Percentiles rank a stretch among this genome's conserved stretches.
phyloP scores from a whole-genome alignment of 768 basidiomycete genomes.

The Lentinula detonsa region DNA sequence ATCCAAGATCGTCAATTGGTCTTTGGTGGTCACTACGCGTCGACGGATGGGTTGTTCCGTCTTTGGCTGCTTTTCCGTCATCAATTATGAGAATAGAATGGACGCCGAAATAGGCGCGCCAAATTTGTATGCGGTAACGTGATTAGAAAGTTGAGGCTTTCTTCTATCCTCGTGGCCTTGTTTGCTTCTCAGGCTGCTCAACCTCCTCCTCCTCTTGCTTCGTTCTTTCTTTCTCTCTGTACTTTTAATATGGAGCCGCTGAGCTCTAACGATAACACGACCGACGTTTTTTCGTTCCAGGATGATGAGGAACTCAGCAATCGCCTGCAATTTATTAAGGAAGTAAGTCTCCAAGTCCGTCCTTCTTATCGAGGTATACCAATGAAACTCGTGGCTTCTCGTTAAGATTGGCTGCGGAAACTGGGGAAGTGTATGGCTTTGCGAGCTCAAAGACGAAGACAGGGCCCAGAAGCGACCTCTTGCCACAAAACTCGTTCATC shows the following conservation, averaged over 20 bases:
- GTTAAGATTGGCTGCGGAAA: conserved; percentile 82
- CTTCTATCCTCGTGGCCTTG: not conserved
- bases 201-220: conserved; percentile 14
- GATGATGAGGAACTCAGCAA: conserved; percentile 41
- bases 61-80: not conserved
- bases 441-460: conserved; percentile 43
- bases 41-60: too few species aligned
- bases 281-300: conserved; percentile 46
- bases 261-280: not conserved
- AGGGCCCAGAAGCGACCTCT: conserved; percentile 33
- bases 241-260: conserved; percentile 6
- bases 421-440: conserved; percentile 90
- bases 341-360: conserved; percentile 35
- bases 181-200: not conserved
- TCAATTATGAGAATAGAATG: not conserved
- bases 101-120: not conserved
- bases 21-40: not conserved
- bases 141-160: not conserved
- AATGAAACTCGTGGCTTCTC: conserved; percentile 8
- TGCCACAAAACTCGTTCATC: conserved; percentile 91
- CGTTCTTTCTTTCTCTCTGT: not conserved
- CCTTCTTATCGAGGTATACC: conserved; percentile 6
- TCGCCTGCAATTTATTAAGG: conserved; percentile 67
- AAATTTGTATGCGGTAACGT: not conserved
- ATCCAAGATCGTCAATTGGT: not conserved